Conservation (phyloP, 495 filamentous ascomycete genomes). For the Neurospora tetraspora region DNA sequence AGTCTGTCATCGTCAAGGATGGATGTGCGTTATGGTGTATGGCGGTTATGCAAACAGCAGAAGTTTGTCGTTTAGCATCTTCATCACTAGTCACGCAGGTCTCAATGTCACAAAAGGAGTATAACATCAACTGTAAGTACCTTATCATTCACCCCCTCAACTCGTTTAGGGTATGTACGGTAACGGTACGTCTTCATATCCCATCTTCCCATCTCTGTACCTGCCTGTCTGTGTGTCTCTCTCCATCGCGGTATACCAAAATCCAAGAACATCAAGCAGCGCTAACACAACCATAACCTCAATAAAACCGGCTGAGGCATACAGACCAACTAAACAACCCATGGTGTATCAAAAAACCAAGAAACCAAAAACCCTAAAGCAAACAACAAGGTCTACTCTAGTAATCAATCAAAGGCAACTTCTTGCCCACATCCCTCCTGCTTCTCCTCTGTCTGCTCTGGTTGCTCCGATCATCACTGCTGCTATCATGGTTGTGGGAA, state of each 20-base stretch:
- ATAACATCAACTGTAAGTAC: too few species aligned
- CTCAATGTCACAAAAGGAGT: background rate
- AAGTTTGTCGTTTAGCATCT: too few species aligned
- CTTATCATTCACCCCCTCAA: background rate
- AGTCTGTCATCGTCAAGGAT: too few species aligned
- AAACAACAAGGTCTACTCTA: slow-evolving; percentile 17
- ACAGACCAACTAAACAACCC: too few species aligned
- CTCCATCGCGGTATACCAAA: background rate
- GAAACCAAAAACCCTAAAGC: background rate
- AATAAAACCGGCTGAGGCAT: too few species aligned
- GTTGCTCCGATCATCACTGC: slow-evolving; percentile 21
- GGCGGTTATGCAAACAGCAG: too few species aligned
- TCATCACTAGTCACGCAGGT: too few species aligned
- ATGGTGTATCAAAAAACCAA: background rate
- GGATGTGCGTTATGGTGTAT: too few species aligned
- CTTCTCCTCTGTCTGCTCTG: slow-evolving; percentile 37
- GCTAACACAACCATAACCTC: background rate
- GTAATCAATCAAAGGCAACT: slow-evolving; percentile 66
- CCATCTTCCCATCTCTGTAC: background rate
- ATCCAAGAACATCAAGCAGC: background rate
- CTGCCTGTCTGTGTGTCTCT: background rate
- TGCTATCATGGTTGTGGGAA: background rate
- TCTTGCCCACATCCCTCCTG: slow-evolving; percentile 68
- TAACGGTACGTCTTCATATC: background rate
- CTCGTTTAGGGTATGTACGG: background rate